A percentile compares a stretch with the other conserved stretches of the same genome.
These are phyloP conservation scores for Pythium guiyangense DNA, from an alignment of 352 stramenopile species.

Conservation along the genomic window DNA sequence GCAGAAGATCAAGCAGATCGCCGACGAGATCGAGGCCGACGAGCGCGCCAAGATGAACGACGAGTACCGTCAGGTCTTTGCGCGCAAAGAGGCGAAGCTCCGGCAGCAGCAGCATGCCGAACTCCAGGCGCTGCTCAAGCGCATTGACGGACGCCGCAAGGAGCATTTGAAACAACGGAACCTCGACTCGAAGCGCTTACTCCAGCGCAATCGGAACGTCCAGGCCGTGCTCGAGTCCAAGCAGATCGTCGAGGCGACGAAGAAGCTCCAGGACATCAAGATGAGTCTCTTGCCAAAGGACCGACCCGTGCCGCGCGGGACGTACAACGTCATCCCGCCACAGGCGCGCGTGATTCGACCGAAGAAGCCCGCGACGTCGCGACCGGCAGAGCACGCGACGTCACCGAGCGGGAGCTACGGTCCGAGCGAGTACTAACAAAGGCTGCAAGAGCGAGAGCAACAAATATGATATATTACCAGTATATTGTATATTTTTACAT, in stretches of 20 bases:
- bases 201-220: slow-evolving; percentile 95
- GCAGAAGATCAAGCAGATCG: slow-evolving; percentile 94
- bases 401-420: slow-evolving; percentile 9
- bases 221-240: slow-evolving; percentile 92
- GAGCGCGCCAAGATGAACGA: slow-evolving; percentile 89
- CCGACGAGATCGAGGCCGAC: slow-evolving; percentile 91
- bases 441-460: too few species aligned
- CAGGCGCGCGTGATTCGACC: slow-evolving; percentile 67
- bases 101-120: slow-evolving; percentile 91
- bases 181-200: slow-evolving; percentile 90
- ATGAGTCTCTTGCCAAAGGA: slow-evolving; percentile 78
- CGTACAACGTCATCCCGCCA: slow-evolving; percentile 69
- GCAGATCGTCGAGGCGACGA: slow-evolving; percentile 76
- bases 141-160: slow-evolving; percentile 91
- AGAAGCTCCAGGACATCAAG: slow-evolving; percentile 78
- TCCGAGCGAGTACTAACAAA: slow-evolving; percentile 9
- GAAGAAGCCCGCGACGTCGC: slow-evolving; percentile 54
- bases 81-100: slow-evolving; percentile 89
- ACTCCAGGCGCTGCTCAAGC: slow-evolving; percentile 91
- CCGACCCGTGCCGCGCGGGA: slow-evolving; percentile 29
- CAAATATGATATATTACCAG: neutral
- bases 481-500: too few species aligned
- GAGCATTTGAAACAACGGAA: slow-evolving; percentile 93
- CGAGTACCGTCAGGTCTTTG: slow-evolving; percentile 68
- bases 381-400: slow-evolving; percentile 15